Evolutionary conservation across 345 rosid species (phyloP).

Genomic region (Boechera retrofracta): DNA sequence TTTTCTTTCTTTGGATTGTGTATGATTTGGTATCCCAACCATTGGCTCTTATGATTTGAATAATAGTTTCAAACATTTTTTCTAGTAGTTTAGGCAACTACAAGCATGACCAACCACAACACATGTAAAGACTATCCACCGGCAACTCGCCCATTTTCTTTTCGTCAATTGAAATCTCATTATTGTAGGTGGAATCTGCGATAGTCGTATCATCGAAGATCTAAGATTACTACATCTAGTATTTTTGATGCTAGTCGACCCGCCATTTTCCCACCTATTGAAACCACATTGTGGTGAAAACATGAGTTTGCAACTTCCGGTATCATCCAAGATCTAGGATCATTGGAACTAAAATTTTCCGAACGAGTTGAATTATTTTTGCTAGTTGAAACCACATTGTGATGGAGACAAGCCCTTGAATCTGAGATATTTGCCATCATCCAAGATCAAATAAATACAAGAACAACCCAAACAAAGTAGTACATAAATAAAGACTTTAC

Average conservation of each 20-base stretch:
- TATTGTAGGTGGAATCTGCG: background rate
- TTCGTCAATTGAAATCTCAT: background rate
- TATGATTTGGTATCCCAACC: too few relatives aligned
- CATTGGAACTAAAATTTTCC: background rate
- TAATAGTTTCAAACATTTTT: too few relatives aligned
- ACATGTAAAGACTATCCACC: background rate
- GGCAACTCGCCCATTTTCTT: background rate
- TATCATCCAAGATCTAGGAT: background rate
- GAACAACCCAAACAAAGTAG: too few relatives aligned
- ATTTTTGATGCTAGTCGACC: background rate
- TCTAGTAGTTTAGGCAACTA: too few relatives aligned
- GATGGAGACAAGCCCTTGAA: too few relatives aligned
- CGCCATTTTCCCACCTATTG: background rate
- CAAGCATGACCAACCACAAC: background rate
- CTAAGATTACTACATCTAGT: background rate
- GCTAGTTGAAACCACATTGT: conserved; percentile 10
- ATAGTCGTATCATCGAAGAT: background rate
- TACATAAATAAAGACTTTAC: too few relatives aligned
- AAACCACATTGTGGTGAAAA: background rate
- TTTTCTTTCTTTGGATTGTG: too few relatives aligned
- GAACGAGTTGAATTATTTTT: background rate
- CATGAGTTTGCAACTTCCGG: background rate
- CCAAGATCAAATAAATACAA: too few relatives aligned
- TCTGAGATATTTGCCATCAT: too few relatives aligned
- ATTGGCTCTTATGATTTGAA: background rate